Evolutionary conservation across 805 yeast species (phyloP), one percentile per base, ranked within the genome.

Genomic region (Hanseniaspora singularis): DNA sequence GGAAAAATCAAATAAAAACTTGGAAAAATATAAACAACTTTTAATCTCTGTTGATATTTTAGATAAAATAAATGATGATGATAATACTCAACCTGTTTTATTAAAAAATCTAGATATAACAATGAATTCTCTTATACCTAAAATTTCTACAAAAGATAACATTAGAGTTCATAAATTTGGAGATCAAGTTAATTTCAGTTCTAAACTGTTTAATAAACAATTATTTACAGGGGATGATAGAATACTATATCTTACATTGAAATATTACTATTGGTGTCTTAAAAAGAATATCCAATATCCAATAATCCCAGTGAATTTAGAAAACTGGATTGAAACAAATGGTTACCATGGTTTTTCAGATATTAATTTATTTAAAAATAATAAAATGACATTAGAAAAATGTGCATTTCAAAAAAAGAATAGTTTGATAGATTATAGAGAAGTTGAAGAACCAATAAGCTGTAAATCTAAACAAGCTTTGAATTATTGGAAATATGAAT

Each of bases 181-280:
- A 28, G 6, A 28, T 11, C 15, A 28, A 28, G 12, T 28, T 11
- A 6, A n/a, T 8, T 22, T 20, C 19, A n/a, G 20, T 20, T n/a
- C n/a, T n/a, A n/a, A n/a, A n/a, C n/a, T n/a, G n/a, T n/a, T n/a
- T n/a, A n/a, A n/a, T n/a, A n/a, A n/a, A n/a, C n/a, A n/a, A n/a
- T n/a, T n/a, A n/a, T n/a, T n/a, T n/a, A n/a, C n/a, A n/a, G n/a
- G n/a, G n/a, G n/a, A n/a, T n/a, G n/a, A n/a, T n/a, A n/a, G 11
- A 26, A 26, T 26, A 8, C 15, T 39, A 12, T 39, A 39, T 15
- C 22, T 30, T 14, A 28, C 31, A 8, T 22, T 39, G n/a, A 39
- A 39, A 7, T 39, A 30, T 31, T 39, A 39, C 15, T 22, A 27
- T 9, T 39, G 43, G 43, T 39, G 43, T 23, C 11, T 30, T 12